Evolutionary conservation across 352 stramenopile genomes (phyloP), one percentile per base, ranked within the genome.

Genomic region (Phytophthora ohioensis): DNA sequence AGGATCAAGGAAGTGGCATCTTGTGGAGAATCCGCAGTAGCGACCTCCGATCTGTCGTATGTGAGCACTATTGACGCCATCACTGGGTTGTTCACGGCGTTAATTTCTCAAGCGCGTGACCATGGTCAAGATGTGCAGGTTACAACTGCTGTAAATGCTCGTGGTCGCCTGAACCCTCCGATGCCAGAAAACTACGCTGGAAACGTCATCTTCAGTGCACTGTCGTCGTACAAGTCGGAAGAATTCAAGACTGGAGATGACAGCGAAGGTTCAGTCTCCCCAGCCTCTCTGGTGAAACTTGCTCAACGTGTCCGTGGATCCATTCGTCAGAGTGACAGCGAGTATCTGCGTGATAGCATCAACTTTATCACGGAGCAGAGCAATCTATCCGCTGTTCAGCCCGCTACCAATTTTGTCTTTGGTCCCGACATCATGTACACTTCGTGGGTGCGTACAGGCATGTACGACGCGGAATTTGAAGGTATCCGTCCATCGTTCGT

Each of bases 381-480:
- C 6, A 74, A 79, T 41, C 62, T 76, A 51, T 67, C 64, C 6
- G 64, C 71, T 15, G 61, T 85, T 52, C 68, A 76, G 4, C 64
- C 75, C 0, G 69, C 67, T 5, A 78, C 74, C 1, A 68, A 90
- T 13, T 87, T 87, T 53, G 76, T 82, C 53, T 80, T 88, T 34
- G 81, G 81, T 0, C 65, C 72, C 0, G 81, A 88, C 42, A 51
- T 87, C 54, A 84, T 86, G 71, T 83, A 81, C 71, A 90, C 79
- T 8, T 90, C 75, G 27, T 88, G 79, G 79, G 67, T 67, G 34
- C 74, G 80, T 48, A 81, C 80, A 49, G 82, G 79, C 34, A 88
- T 87, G 79, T 90, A 88, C 67, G 75, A 88, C 17, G 78, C 82
- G 3, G 72, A 86, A 34, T 88, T 90, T 68, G 73, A 75, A 7